Evolutionary conservation across 2,329 filamentous ascomycete species (phyloP).

Genomic region (Colletotrichum costaricense): DNA sequence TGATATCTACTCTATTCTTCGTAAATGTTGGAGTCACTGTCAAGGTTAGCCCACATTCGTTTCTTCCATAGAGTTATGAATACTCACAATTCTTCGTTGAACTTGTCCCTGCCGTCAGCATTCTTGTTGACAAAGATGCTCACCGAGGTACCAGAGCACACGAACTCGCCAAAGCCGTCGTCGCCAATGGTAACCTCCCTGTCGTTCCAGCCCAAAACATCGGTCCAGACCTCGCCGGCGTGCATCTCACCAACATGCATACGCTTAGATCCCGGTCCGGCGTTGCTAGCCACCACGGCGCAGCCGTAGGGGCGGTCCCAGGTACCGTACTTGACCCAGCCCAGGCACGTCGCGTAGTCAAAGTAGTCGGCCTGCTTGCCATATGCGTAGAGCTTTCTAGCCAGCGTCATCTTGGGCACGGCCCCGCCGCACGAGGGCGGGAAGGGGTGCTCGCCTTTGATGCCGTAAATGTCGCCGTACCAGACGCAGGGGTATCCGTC

Average conservation of each 20-base stretch:
- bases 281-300: slow-evolving; percentile 68
- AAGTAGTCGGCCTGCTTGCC: slow-evolving; percentile 74
- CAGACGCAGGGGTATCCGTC: slow-evolving; percentile 75
- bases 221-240: slow-evolving; percentile 72
- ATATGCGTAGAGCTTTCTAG: slow-evolving; percentile 75
- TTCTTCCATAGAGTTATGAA: rapidly evolving
- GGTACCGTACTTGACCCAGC: slow-evolving; percentile 65
- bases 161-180: slow-evolving; percentile 70
- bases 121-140: slow-evolving; percentile 69
- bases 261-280: slow-evolving; percentile 60
- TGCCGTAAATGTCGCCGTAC: slow-evolving; percentile 78
- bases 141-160: slow-evolving; percentile 64
- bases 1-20: slow-evolving; percentile 32
- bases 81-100: slow-evolving; percentile 54
- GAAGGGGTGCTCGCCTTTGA: slow-evolving; percentile 57
- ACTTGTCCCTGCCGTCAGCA: slow-evolving; percentile 60
- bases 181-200: slow-evolving; percentile 69
- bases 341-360: slow-evolving; percentile 70
- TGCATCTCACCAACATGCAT: slow-evolving; percentile 73
- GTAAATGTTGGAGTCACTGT: slow-evolving; percentile 44
- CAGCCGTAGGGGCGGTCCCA: slow-evolving; percentile 60
- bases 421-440: slow-evolving; percentile 64
- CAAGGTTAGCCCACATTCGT: not conserved
- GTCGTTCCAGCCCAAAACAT: slow-evolving; percentile 68
- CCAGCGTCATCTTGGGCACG: slow-evolving; percentile 69